Evolutionary conservation across 2,329 filamentous ascomycete genomes (phyloP), one percentile per base, ranked within the genome.

Genomic region (Talaromyces sp.): DNA sequence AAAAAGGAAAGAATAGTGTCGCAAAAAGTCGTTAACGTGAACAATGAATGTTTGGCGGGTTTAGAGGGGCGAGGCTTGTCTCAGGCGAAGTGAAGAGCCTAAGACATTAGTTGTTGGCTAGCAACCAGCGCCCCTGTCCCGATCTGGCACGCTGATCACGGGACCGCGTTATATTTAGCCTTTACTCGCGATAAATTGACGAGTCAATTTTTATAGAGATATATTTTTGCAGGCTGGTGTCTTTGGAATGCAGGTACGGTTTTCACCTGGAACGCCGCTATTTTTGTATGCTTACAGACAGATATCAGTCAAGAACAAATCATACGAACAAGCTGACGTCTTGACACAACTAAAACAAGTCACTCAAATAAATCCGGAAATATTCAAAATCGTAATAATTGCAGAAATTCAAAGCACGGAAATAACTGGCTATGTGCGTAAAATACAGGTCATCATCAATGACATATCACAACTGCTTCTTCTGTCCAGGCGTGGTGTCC

Each of bases 401-500:
- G 31, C 12, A 27, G 23, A 28, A 28, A 8, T 3, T 16, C 28
- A 56, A 56, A 27, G 31, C 54, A 31, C 50, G 27, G 27, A n/a
- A 53, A 40, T 30, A 53, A 53, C 27, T 53, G 50, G 50, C 23
- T 53, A 53, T 53, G 50, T 53, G 27, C 50, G 14, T 53, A 53
- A 53, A 53, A 53, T 53, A 53, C 50, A 53, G 50, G 28, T 16
- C 50, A 31, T 53, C 27, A 53, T 53, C 50, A 40, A 16, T 31
- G 23, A n/a, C 47, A 67, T 66, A 84, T 77, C 88, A 83, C 81
- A 92, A 77, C 74, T 87, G 96, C 86, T 93, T 96, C 78, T 96
- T 91, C 34, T 89, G 89, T 42, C 87, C 82, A n/a, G 92, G 91
- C 0, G 92, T 91, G 82, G 92, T 96, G 69, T 97, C 94, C 82